Conservation (phyloP, 2,329 filamentous ascomycete species). For the Bisporella sp. region DNA sequence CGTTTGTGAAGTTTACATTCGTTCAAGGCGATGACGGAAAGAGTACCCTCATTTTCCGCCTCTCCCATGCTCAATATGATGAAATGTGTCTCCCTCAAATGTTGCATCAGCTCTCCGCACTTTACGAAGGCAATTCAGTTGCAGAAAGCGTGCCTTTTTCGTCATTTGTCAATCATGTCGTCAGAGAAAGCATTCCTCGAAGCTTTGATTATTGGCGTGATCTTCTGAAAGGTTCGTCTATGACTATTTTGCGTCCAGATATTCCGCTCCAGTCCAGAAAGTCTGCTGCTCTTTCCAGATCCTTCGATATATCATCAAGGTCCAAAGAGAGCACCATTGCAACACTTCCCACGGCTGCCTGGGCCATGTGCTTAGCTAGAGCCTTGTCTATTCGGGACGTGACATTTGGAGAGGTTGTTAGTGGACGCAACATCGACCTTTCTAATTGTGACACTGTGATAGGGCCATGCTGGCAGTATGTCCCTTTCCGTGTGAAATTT, state of each 20-base stretch:
- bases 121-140: constrained; percentile 29
- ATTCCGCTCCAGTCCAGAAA: no score
- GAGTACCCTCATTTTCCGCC: constrained; percentile 32
- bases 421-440: constrained; percentile 34
- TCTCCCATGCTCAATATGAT: constrained; percentile 55
- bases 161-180: constrained; percentile 26
- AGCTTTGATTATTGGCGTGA: constrained; percentile 37
- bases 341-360: constrained; percentile 35
- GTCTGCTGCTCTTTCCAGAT: no score
- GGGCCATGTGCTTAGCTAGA: constrained; percentile 34
- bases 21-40: constrained; percentile 17
- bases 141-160: constrained; percentile 31
- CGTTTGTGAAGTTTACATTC: constrained; percentile 28
- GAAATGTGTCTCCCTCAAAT: constrained; percentile 48
- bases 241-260: no score
- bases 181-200: constrained; percentile 19
- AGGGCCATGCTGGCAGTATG: constrained; percentile 39
- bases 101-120: constrained; percentile 13
- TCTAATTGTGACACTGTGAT: constrained; percentile 31
- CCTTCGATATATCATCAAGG: constrained; percentile 15
- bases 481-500: constrained; percentile 36
- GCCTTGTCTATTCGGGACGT: constrained; percentile 29
- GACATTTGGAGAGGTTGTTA: constrained; percentile 35
- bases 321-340: constrained; percentile 34
- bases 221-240: constrained; percentile 30